Base-by-base conservation (phyloP, 352 stramenopile genomes). In the Pythium pyrilobum region DNA sequence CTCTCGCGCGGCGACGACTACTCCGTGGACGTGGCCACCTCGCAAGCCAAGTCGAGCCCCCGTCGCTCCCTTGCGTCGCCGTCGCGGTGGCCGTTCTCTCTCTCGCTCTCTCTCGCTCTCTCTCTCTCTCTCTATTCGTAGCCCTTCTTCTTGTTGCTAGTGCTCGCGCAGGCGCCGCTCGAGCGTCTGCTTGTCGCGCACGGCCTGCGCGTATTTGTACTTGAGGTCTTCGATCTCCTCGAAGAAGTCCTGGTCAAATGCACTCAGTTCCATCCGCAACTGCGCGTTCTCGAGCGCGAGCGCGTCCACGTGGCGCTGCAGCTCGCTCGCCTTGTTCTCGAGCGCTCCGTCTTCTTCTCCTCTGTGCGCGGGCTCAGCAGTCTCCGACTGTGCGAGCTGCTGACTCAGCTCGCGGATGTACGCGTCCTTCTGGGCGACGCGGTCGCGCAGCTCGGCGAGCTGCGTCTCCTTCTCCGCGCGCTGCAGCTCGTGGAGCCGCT, bases 1-100 rank as follows among this genome's bases (percentile, higher is more conserved):
- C 67, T 99, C 13, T 98, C 90, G 57, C 77, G 93, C 27, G 97
- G 97, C n/a, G 95, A 98, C 67, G 97, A 99, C 77, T 99, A 98
- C 74, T 99, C 80, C 58, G 31, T 5, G 11, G 8, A 6, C 7
- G 32, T n/a, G n/a, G n/a, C n/a, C n/a, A n/a, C n/a, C n/a, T n/a
- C n/a, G n/a, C n/a, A n/a, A n/a, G n/a, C n/a, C n/a, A n/a, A n/a
- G n/a, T n/a, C n/a, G n/a, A n/a, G n/a, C n/a, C n/a, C n/a, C n/a
- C n/a, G n/a, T n/a, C n/a, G n/a, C n/a, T 40, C 16, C 13, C 36
- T 18, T 36, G 13, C 33, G 18, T 34, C 20, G n/a, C 34, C 4
- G 39, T n/a, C n/a, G n/a, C n/a, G n/a, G n/a, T n/a, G n/a, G n/a
- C n/a, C n/a, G n/a, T n/a, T n/a, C n/a, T n/a, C n/a, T n/a, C n/a